Base-by-base conservation (phyloP, 1,139 yeast genomes). In the Zygosaccharomyces pseudobailii region DNA sequence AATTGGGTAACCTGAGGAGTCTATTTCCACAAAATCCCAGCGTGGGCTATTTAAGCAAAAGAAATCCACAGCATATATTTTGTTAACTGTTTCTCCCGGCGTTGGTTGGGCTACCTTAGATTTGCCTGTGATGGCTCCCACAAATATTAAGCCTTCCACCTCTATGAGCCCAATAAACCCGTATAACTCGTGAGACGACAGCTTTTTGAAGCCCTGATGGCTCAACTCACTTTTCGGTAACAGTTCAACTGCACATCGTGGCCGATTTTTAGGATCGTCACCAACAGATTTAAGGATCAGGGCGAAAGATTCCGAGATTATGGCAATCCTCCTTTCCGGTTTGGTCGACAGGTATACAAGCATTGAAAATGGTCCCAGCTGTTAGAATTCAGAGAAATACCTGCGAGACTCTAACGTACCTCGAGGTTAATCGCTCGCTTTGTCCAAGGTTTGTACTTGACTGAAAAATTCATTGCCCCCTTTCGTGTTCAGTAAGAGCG, bases 121-220 rank as follows among this genome's bases (percentile, higher is more conserved):
- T 35, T 80, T 74, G 0, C 89, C 85, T 0, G 95, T 84, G 46
- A 94, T 87, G 0, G 88, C 80, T 40, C 96, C 87, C 24, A 92
- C 69, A 59, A 82, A 92, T 1, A 82, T 78, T 50, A 86, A 84
- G 8, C 72, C 71, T 19, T 78, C 82, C 32, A 87, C 74, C 51
- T 79, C 79, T 35, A 90, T 84, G 42, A 94, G 70, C 0, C 99
- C 99, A 21, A 92, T 68, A 58, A 94, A 88, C 1, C 99, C 98
- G 57, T 72, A 74, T 19, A 87, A 75, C 23, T 84, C 84, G 20
- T 79, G 73, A 25, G 73, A 72, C 17, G 84, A 68, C 30, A 89
- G 69, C 24, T 67, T 61, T 51, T 71, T 74, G 62, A 71, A 84
- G 10, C 58, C 53, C 38, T 57, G 56, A 28, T 51, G 45, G 30